These are phyloP conservation scores for Fusarium nurragi DNA, from an alignment of 2,329 filamentous ascomycete species.

Conservation along the genomic window DNA sequence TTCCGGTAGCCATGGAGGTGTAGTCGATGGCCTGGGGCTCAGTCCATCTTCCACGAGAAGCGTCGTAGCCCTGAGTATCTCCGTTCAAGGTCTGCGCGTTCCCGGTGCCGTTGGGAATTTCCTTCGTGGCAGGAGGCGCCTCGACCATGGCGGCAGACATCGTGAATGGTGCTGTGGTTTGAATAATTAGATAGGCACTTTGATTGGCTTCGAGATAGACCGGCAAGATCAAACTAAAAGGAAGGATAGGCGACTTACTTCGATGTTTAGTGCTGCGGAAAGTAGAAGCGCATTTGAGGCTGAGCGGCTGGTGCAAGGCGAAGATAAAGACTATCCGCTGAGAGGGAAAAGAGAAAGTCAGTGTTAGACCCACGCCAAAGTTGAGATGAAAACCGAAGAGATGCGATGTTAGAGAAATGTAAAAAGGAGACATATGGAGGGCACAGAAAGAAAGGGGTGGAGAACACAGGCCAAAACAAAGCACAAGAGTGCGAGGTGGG, in stretches of 20 bases:
- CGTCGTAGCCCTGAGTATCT: conserved; percentile 46
- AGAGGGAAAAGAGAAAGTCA: background rate
- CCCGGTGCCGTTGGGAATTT: background rate
- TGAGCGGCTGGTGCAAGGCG: background rate
- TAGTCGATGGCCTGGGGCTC: conserved; percentile 61
- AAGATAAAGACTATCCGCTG: background rate
- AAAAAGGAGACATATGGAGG: background rate
- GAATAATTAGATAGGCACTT: background rate
- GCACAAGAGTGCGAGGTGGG: too few relatives aligned
- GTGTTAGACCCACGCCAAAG: too few relatives aligned
- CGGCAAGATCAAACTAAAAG: background rate
- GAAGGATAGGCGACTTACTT: background rate
- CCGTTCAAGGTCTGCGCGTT: background rate
- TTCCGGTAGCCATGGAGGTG: conserved; percentile 38
- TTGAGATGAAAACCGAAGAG: background rate
- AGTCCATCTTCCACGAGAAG: conserved; percentile 57
- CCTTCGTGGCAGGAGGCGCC: conserved; percentile 3
- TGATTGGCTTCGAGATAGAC: too few relatives aligned
- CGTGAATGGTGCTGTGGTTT: background rate
- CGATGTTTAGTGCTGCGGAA: background rate
- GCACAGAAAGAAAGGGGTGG: background rate
- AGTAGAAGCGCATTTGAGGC: background rate
- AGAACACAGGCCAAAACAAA: background rate
- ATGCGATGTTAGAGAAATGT: background rate
- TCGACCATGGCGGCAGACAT: conserved; percentile 16